A percentile compares a stretch with the other conserved stretches of the same genome.
These are phyloP conservation scores for Pythium dissotocum DNA, from an alignment of 352 stramenopile genomes.

Conservation along the genomic window DNA sequence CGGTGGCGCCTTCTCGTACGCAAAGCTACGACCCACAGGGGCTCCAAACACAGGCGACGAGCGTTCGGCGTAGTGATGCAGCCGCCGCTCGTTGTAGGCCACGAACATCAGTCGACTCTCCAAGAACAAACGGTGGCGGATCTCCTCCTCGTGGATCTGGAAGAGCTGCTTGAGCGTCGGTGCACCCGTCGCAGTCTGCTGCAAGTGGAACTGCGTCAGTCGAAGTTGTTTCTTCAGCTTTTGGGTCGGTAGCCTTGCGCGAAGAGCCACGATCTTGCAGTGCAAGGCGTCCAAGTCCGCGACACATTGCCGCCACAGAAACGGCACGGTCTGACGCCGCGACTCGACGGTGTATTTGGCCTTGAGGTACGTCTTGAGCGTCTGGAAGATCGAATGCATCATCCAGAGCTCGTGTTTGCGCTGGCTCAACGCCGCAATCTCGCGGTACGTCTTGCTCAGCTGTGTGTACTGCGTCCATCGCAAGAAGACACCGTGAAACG, in stretches of 20 bases:
- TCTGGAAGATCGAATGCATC: conserved; percentile 31
- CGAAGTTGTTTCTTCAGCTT: conserved; percentile 17
- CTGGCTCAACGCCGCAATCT: conserved; percentile 11
- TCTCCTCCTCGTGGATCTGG: conserved; percentile 56
- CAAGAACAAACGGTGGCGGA: conserved; percentile 53
- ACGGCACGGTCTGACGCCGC: conserved; percentile 14
- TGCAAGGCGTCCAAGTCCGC: conserved; percentile 29
- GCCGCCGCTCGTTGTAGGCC: conserved; percentile 62
- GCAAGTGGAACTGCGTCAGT: conserved; percentile 29
- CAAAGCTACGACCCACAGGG: conserved; percentile 43
- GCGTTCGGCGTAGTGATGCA: conserved; percentile 71
- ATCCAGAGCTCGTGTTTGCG: conserved; percentile 28
- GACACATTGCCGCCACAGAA: conserved; percentile 27
- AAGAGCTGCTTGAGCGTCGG: conserved; percentile 80
- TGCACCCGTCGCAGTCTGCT: conserved; percentile 42
- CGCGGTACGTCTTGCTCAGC: conserved; percentile 12
- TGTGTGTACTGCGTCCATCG: conserved; percentile 42
- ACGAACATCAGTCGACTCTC: conserved; percentile 78
- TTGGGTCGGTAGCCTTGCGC: conserved; percentile 13
- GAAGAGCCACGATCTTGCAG: conserved; percentile 31
- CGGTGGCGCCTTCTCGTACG: conserved; percentile 59
- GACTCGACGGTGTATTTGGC: conserved; percentile 31
- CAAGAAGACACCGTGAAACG: conserved; percentile 39
- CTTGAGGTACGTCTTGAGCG: conserved; percentile 34
- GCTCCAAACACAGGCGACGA: conserved; percentile 48